Evolutionary conservation across 257 asterid species (phyloP), one percentile per base, ranked within the genome.

Genomic region (Scutellaria barbata): DNA sequence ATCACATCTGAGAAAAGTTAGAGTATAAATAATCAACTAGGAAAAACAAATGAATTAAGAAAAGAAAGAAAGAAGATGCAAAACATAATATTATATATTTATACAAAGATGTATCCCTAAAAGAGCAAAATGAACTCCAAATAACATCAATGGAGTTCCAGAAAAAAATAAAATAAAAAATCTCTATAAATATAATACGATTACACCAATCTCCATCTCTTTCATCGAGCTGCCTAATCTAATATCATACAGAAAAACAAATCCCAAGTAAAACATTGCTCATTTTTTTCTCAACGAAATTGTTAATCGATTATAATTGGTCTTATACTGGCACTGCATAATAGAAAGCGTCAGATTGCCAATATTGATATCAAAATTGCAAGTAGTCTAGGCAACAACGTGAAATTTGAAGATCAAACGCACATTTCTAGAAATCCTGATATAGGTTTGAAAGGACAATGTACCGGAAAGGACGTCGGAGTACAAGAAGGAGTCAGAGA

Each of bases 401-500:
- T 81, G 88, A 55, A 92, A 20, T 68, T 69, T 77, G 77, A 86
- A 80, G 9, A 92, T 52, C 0, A 92, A 30, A 5, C 82, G 81
- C 35, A 87, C 95, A 20, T 76, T 82, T 41, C 98, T 97, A 10
- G 89, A 17, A 3, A 92, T 72, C 51, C 84, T 81, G 54, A 87
- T 63, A 77, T 76, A 84, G 6, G 97, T 83, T 62, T 84, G 79
- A n/a, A 92, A 79, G 1, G 87, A 89, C 71, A 92, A 41, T n/a
- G 68, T 69, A 7, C 97, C 96, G 53, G 96, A 74, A 13, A 66
- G 5, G 9, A 58, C 83, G 52, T 92, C 95, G 57, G 87, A 37
- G 62, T 73, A 84, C 60, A 92, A 9, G 11, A 79, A 50, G 46
- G 86, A 47, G 72, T 80, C 75, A 64, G 93, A 73, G 16, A 83